Evolutionary conservation across 176 grass and related monocot species (phyloP).

Genomic region (Dactylis glomerata): DNA sequence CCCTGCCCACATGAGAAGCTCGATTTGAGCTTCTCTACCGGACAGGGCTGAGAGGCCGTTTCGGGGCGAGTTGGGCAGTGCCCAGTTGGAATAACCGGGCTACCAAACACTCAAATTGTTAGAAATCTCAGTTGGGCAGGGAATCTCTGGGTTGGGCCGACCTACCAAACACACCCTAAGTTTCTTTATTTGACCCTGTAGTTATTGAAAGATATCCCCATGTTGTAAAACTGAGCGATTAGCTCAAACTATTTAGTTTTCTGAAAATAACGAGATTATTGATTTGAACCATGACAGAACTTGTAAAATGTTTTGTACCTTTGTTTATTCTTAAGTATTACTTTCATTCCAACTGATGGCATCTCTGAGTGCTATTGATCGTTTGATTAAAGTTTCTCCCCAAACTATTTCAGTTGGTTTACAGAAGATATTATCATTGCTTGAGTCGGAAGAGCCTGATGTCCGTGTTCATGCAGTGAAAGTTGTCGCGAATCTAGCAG

Average conservation of each 20-base stretch:
- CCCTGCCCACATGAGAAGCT: no score
- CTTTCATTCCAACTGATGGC: neutral
- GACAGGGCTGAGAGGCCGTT: no score
- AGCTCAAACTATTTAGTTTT: neutral
- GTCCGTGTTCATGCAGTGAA: conserved; percentile 98
- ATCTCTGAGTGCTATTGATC: neutral
- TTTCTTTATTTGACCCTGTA: conserved; percentile 13
- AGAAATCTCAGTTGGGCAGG: no score
- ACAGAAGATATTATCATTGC: conserved; percentile 96
- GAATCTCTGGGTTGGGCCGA: no score
- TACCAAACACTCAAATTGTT: no score
- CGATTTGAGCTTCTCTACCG: no score
- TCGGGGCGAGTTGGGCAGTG: no score
- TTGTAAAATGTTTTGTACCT: neutral
- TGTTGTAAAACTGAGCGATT: neutral
- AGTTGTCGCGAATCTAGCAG: conserved; percentile 97
- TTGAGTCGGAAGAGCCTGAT: conserved; percentile 97
- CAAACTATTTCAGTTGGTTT: conserved; percentile 71
- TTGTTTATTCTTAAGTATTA: neutral
- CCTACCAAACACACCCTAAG: no score
- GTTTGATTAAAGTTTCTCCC: conserved; percentile 25
- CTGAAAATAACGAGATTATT: conserved; percentile 4
- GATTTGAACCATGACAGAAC: neutral
- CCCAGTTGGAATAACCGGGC: no score
- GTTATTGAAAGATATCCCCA: neutral